Evolutionary conservation across 768 basidiomycete genomes (phyloP).

Genomic region (Lactarius pseudohatsudake): DNA sequence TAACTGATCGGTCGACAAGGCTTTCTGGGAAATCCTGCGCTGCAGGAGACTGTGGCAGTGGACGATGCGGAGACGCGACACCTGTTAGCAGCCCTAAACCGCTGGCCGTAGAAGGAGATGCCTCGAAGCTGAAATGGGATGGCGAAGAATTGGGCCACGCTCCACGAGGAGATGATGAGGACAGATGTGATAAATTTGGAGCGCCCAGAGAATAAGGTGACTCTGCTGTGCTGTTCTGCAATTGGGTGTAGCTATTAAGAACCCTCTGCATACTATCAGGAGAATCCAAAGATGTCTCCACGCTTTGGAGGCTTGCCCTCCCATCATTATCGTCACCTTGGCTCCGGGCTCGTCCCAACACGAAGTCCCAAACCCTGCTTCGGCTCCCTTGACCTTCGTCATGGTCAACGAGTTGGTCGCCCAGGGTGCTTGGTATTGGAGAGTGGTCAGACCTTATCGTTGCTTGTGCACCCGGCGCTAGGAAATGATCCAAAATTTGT

Average conservation of each 20-base stretch:
- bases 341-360: neutral
- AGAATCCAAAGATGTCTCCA: neutral
- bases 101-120: neutral
- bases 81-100: slow-evolving; percentile 13
- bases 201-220: neutral
- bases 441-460: neutral
- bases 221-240: neutral
- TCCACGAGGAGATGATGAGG: slow-evolving; percentile 6
- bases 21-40: neutral
- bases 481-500: neutral
- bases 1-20: neutral
- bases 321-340: neutral
- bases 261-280: neutral
- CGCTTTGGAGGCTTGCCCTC: neutral
- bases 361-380: neutral
- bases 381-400: neutral
- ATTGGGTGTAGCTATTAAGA: neutral
- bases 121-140: neutral
- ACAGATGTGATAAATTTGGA: neutral
- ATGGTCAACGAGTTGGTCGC: neutral
- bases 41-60: neutral
- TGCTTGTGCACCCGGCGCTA: neutral
- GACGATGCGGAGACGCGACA: neutral
- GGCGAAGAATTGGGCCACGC: neutral
- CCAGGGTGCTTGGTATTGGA: neutral